Base-by-base conservation (phyloP, 2,329 filamentous ascomycete genomes). In the Ascochyta lentis region DNA sequence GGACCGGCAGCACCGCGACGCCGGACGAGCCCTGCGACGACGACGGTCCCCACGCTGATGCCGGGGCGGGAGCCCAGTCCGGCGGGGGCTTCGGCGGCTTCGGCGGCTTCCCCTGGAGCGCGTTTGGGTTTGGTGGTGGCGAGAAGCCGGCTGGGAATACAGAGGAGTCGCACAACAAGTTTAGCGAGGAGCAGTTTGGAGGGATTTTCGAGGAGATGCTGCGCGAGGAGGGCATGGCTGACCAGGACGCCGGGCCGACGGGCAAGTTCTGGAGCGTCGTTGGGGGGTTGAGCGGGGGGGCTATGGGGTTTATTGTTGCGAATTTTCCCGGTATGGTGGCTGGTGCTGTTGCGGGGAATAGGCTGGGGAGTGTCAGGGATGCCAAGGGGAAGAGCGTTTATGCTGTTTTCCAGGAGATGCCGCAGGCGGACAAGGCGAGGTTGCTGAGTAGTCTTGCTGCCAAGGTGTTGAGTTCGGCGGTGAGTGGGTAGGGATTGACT, bases 331-430 rank as follows among this genome's bases (percentile, higher is more conserved):
- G 95, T 0, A 84, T 94, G 69, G 76, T 98, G 34, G 94, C 94
- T 0, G 95, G 95, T 3, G 92, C 91, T 2, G 93, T 97, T 2
- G 94, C 93, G 0, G 95, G 95, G 10, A 98, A 97, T 77, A 80
- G 93, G 47, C 78, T 98, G n/a, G 95, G 95, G 0, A 91, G 91
- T 6, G 86, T 99, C 19, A 83, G 95, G 53, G 95, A 99, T 78
- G 87, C 90, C 29, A 92, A 88, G 77, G 93, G 93, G 22, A 98
- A 97, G 87, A 96, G 91, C 71, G 95, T 99, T 6, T 98, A 96
- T 76, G 83, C 87, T 26, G 95, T 97, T 15, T 98, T 94, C 74
- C 87, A 91, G 81, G 90, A 96, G 67, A 80, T 99, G 70, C 92
- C 92, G 46, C 89, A 92, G 76, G 83, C 83, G 46, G 93, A 96